Conservation (phyloP, 2,329 filamentous ascomycete species). For the Microsporum audouinii region DNA sequence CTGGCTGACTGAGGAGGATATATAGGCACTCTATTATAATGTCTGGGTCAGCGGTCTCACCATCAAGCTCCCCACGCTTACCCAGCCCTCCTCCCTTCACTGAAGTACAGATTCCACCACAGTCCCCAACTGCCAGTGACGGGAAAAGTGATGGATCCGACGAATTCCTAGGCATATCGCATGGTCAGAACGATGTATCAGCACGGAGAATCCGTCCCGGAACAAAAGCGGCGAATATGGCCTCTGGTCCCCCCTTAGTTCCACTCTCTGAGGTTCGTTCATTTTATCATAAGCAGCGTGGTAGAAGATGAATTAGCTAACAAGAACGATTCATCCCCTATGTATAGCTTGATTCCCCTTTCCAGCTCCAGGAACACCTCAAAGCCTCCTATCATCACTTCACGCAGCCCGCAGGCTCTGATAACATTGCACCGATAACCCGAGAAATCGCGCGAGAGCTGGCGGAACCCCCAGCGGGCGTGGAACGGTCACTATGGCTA, state of each 20-base stretch:
- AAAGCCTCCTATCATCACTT: conserved; percentile 80
- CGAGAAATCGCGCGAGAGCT: conserved; percentile 64
- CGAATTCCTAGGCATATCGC: conserved; percentile 42
- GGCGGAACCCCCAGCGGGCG: conserved; percentile 65
- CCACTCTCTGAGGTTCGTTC: conserved; percentile 62
- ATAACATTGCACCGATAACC: conserved; percentile 59
- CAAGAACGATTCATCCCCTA: conserved; percentile 6
- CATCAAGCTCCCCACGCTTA: conserved; percentile 74
- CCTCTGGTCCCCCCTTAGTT: conserved; percentile 76
- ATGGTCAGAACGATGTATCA: conserved; percentile 57
- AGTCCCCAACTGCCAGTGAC: conserved; percentile 58
- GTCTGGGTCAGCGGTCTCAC: conserved; percentile 36
- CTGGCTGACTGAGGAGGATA: background rate
- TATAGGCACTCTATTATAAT: conserved; percentile 20
- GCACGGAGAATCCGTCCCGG: conserved; percentile 81
- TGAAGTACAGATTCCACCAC: conserved; percentile 79
- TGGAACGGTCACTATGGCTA: conserved; percentile 84
- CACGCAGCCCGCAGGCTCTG: conserved; percentile 50
- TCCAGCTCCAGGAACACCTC: conserved; percentile 93
- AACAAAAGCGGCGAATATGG: conserved; percentile 86
- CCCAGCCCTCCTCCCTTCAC: conserved; percentile 90
- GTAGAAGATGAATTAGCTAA: conserved; percentile 2
- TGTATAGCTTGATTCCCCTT: conserved; percentile 80
- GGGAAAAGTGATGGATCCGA: conserved; percentile 45
- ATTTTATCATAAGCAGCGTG: background rate